Percentiles rank a stretch among this genome's conserved stretches.
These are phyloP conservation scores for Cordyceps cateniannulata DNA, from an alignment of 2,329 filamentous ascomycete genomes.

Conservation along the genomic window DNA sequence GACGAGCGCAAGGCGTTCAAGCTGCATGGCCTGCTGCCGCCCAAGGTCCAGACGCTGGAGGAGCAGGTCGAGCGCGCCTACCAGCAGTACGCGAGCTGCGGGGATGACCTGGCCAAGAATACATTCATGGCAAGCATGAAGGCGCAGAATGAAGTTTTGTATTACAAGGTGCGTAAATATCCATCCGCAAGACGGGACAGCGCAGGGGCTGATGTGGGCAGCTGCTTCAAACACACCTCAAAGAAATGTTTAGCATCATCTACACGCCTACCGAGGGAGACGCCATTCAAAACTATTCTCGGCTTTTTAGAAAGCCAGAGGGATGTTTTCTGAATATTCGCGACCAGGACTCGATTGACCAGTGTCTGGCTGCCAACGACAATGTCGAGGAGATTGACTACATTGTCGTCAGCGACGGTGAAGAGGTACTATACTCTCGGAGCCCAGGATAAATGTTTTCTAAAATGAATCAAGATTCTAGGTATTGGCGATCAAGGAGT, in stretches of 20 bases:
- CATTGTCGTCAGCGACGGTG: constrained; percentile 71
- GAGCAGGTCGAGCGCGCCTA: constrained; percentile 74
- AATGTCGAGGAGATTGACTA: constrained; percentile 72
- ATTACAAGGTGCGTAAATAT: constrained; percentile 49
- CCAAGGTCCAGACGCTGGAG: constrained; percentile 66
- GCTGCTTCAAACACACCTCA: constrained; percentile 69
- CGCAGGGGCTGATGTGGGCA: too few relatives aligned
- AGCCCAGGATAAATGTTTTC: neutral
- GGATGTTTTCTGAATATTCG: constrained; percentile 76
- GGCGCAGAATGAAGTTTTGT: constrained; percentile 78
- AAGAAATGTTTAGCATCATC: constrained; percentile 86
- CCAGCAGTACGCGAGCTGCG: constrained; percentile 62
- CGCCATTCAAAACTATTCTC: constrained; percentile 78
- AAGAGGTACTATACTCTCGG: constrained; percentile 32
- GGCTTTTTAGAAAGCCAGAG: constrained; percentile 69
- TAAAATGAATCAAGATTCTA: constrained; percentile 47
- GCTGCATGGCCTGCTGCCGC: constrained; percentile 66
- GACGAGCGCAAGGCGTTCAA: constrained; percentile 65
- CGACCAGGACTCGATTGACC: constrained; percentile 58
- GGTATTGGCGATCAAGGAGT: constrained; percentile 88
- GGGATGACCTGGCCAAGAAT: constrained; percentile 70
- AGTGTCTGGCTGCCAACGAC: constrained; percentile 63
- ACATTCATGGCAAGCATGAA: constrained; percentile 82
- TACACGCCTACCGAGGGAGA: constrained; percentile 89
- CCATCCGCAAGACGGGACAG: too few relatives aligned